Evolutionary conservation across 2,329 filamentous ascomycete genomes (phyloP), one percentile per base, ranked within the genome.

Genomic region (Coniochaeta pulveracea): DNA sequence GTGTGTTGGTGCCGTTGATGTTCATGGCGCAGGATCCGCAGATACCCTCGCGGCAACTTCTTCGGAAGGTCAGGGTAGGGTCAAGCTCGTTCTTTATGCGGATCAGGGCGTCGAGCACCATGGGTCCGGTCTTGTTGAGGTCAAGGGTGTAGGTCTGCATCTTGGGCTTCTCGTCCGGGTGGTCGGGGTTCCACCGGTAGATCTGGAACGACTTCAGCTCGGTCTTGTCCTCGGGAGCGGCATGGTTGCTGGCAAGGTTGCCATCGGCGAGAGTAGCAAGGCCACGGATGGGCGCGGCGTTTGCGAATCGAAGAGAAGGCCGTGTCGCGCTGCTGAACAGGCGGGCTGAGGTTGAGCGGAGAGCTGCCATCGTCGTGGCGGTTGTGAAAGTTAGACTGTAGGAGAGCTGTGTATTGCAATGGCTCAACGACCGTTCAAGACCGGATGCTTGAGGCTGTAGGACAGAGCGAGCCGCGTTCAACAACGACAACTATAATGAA

Each of bases 11-110:
- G 58, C 91, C 91, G 60, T 96, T 93, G 58, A 98, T 96, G 72
- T 98, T 98, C 91, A 98, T 98, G 46, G 91, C 91, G 58, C 91
- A 98, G 61, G 85, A 93, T 47, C 91, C 91, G 57, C 91, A 98
- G 53, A 98, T 98, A 48, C 91, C 91, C 73, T 98, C 91, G 64
- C 91, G 74, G 67, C 91, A 98, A 61, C 84, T 93, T 60, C 91
- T 67, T 56, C 91, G 76, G 72, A 98, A 98, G 35, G 91, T 96
- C 52, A 98, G 64, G 28, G 91, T 96, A 33, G 91, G 86, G 61
- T 98, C 91, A 43, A 93, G 63, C 73, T 98, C 91, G 62, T 98
- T 98, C 82, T 98, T 98, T 65, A 98, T 95, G 50, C 89, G 73
- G 59, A 98, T 91, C 50, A 98, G 67, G 36, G 91, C 91, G 60